Conservation (phyloP, 179 eudicot species). For the Silene noctiflora region DNA sequence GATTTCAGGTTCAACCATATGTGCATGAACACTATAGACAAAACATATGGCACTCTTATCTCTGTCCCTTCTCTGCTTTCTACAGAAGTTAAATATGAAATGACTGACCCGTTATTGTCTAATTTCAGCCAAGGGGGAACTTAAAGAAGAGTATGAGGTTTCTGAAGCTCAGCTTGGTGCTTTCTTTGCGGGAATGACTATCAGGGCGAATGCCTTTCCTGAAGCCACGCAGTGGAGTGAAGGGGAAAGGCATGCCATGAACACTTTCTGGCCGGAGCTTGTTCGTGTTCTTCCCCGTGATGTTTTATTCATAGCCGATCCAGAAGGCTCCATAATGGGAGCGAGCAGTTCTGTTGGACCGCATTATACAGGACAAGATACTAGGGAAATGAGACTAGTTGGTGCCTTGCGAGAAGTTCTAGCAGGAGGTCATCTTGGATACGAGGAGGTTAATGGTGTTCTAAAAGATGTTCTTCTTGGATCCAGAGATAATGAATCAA, state of each 20-base stretch:
- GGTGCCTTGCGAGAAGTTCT: conserved; percentile 94
- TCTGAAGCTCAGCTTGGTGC: conserved; percentile 96
- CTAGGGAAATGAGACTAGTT: conserved; percentile 91
- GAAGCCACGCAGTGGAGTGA: conserved; percentile 98
- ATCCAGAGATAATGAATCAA: conserved; percentile 35
- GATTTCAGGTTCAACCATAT: not conserved
- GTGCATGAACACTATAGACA: not conserved
- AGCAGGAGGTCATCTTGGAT: conserved; percentile 97
- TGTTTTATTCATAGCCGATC: conserved; percentile 92
- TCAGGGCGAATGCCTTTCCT: conserved; percentile 91
- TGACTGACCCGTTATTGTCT: conserved; percentile 18
- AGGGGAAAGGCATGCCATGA: conserved; percentile 87
- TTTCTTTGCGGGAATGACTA: conserved; percentile 93
- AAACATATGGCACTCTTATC: not conserved
- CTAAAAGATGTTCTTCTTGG: conserved; percentile 75
- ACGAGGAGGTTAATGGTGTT: conserved; percentile 96
- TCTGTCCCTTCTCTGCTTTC: not conserved
- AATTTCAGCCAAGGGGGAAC: conserved; percentile 79
- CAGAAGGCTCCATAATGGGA: conserved; percentile 92
- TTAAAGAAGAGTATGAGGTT: conserved; percentile 65
- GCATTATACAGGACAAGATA: conserved; percentile 67
- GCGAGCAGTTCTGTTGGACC: conserved; percentile 78
- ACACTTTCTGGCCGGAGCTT: conserved; percentile 80
- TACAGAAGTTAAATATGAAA: not conserved
- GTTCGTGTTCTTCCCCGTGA: conserved; percentile 68